Conservation (phyloP, 106 monocot species). For the Cymbidium sinense region DNA sequence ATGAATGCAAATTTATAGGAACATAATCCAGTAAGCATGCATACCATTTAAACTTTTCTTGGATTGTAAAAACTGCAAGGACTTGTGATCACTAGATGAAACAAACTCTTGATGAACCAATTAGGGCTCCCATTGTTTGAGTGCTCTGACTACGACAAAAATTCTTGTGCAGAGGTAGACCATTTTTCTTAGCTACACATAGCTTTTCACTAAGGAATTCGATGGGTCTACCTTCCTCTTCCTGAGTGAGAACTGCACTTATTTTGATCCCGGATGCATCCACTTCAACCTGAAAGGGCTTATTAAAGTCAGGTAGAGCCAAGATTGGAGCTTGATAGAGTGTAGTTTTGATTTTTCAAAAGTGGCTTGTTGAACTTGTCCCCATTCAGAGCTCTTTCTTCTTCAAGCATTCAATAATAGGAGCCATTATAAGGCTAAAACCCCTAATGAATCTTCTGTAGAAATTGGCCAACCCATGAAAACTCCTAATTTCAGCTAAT, state of each 20-base stretch:
- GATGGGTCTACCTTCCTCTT: background rate
- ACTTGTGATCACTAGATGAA: background rate
- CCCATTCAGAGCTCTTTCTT: no score
- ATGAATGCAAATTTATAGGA: background rate
- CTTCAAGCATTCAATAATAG: no score
- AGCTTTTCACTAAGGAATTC: background rate
- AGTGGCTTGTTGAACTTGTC: background rate
- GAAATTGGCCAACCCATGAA: no score
- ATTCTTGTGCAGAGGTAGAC: background rate
- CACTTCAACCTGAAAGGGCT: background rate
- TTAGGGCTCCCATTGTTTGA: no score
- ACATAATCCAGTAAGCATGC: background rate
- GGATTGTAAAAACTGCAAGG: background rate
- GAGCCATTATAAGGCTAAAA: no score
- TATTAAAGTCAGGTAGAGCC: background rate
- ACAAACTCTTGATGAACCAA: background rate
- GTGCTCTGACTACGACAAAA: background rate
- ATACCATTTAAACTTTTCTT: background rate
- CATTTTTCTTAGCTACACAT: background rate
- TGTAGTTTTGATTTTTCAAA: background rate
- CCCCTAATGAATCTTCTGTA: no score
- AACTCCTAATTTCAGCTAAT: no score
- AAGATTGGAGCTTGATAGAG: background rate
- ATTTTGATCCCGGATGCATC: background rate
- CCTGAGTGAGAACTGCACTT: background rate